Percentiles rank a stretch among this genome's conserved stretches.
Evolutionary conservation across 2,329 filamentous ascomycete species (phyloP).

Genomic region (Teratosphaeria pseudoeucalypti): DNA sequence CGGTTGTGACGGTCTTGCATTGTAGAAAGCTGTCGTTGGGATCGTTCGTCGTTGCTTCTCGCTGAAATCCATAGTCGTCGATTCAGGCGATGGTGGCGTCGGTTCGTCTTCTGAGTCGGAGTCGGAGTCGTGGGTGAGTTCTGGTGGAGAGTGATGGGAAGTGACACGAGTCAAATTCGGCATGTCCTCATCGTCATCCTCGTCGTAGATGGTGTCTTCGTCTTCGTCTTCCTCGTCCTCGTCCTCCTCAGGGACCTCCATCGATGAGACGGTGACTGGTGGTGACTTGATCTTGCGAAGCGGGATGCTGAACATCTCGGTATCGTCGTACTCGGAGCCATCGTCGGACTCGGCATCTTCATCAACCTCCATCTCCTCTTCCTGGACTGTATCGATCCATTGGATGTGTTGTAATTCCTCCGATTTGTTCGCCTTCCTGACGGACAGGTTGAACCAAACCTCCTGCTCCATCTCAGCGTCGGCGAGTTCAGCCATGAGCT

Average conservation of each 20-base stretch:
- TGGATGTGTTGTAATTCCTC: conserved; percentile 64
- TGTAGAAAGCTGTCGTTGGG: conserved; percentile 38
- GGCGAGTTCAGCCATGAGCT: conserved; percentile 81
- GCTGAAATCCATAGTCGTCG: conserved; percentile 34
- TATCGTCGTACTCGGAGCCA: conserved; percentile 45
- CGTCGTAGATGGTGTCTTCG: conserved; percentile 32
- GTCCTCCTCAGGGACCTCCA: conserved; percentile 27
- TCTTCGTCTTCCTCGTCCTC: conserved; percentile 26
- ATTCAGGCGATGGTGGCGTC: conserved; percentile 37
- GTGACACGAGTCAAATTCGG: conserved; percentile 34
- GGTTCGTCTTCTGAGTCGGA: conserved; percentile 34
- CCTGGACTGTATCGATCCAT: conserved; percentile 72
- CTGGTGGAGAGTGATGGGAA: conserved; percentile 35
- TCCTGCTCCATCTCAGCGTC: conserved; percentile 94
- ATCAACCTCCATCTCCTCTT: conserved; percentile 65
- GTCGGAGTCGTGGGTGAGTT: conserved; percentile 41
- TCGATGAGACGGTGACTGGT: conserved; percentile 33
- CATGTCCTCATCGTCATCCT: conserved; percentile 36
- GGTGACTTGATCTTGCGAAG: conserved; percentile 30
- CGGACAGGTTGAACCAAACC: conserved; percentile 93
- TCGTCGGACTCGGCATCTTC: conserved; percentile 38
- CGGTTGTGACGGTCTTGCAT: conserved; percentile 17
- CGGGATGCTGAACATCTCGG: conserved; percentile 28
- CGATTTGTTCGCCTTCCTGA: conserved; percentile 58
- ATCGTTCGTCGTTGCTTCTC: conserved; percentile 36